A percentile compares a stretch with the other conserved stretches of the same genome.
Evolutionary conservation across 495 filamentous ascomycete species (phyloP).

Genomic region (Penicillium egyptiacum): DNA sequence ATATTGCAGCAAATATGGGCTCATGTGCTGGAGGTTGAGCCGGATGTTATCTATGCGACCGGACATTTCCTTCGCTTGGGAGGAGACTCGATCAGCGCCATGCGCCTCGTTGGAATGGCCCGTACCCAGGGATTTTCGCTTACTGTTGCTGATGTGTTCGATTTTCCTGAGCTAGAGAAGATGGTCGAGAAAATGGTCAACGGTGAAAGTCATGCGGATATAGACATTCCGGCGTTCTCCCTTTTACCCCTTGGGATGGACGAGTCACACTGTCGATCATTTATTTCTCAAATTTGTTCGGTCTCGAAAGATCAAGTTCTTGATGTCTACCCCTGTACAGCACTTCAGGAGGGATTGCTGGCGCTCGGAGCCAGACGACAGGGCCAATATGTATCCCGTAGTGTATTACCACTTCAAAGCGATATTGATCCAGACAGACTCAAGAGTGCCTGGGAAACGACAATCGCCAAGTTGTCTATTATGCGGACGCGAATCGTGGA

Average conservation of each 20-base stretch:
- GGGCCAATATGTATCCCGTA: not conserved
- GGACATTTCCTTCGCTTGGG: not conserved
- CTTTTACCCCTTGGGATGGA: not conserved
- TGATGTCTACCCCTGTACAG: not conserved
- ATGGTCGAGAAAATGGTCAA: not conserved
- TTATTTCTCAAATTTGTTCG: not conserved
- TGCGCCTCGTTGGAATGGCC: not conserved
- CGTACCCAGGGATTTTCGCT: not conserved
- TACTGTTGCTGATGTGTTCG: not conserved
- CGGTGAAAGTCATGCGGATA: not conserved
- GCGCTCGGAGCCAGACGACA: not conserved
- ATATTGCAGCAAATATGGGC: not conserved
- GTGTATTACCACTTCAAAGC: not conserved
- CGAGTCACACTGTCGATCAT: not conserved
- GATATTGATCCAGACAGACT: not conserved
- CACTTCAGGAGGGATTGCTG: not conserved
- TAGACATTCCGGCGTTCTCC: not conserved
- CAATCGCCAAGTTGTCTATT: not conserved
- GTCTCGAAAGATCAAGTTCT: not conserved
- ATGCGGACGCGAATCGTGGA: constrained; percentile 1
- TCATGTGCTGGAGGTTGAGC: not conserved
- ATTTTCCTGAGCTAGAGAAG: not conserved
- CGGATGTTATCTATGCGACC: not conserved
- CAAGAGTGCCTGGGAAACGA: not conserved
- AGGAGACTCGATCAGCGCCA: not conserved